A percentile compares a stretch with the other conserved stretches of the same genome.
phyloP scores from a whole-genome alignment of 1,284 basidiomycete genomes.

The Trichosporon sp. region DNA sequence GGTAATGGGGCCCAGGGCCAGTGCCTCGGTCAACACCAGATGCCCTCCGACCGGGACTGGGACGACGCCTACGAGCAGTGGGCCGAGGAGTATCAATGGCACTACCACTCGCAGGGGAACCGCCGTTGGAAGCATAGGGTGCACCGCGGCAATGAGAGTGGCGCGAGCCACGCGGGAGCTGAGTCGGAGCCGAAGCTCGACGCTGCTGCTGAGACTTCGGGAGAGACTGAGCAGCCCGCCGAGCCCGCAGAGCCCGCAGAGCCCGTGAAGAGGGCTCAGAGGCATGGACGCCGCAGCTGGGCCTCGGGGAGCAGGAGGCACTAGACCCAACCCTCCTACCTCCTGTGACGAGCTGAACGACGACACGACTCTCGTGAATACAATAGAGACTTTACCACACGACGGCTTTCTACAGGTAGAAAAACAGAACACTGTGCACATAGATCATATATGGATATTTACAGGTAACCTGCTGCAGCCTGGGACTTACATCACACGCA shows the following conservation, averaged over 20 bases:
- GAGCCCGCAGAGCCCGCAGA: background rate
- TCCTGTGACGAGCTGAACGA: too few species aligned
- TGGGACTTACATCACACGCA: too few species aligned
- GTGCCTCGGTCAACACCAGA: background rate
- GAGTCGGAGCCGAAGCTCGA: too few species aligned
- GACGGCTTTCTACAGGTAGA: too few species aligned
- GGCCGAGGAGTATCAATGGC: background rate
- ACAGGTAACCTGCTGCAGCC: too few species aligned
- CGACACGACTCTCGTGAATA: too few species aligned
- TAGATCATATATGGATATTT: too few species aligned
- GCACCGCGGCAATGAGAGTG: background rate
- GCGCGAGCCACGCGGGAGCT: too few species aligned
- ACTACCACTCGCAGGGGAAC: constrained; percentile 5
- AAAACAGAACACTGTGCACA: too few species aligned
- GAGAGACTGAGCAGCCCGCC: too few species aligned
- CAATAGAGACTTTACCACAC: too few species aligned
- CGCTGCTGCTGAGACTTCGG: too few species aligned
- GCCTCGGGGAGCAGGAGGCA: background rate
- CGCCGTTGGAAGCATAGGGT: background rate
- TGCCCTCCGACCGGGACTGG: background rate
- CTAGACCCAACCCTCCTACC: background rate
- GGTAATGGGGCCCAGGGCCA: background rate
- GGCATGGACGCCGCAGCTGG: background rate
- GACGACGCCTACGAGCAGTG: constrained; percentile 1
- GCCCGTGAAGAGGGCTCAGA: background rate